Percentiles rank a stretch among this genome's conserved stretches.
Conservation (phyloP, 306 rosid species). For the Crataegus laevigata region DNA sequence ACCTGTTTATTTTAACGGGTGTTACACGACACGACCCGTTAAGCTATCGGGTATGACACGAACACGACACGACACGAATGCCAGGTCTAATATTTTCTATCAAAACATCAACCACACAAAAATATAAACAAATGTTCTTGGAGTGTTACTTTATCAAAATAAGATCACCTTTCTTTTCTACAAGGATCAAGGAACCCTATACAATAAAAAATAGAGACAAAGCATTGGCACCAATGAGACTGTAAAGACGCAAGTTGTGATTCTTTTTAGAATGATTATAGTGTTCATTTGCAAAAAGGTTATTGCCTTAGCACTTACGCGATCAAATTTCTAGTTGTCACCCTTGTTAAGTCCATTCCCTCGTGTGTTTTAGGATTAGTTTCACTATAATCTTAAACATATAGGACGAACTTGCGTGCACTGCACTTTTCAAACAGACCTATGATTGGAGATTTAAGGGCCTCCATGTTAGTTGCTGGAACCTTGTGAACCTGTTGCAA, state of each 20-base stretch:
- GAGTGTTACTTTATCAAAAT: neutral
- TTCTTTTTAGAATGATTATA: neutral
- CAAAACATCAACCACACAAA: conserved; percentile 23
- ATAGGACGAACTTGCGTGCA: conserved; percentile 86
- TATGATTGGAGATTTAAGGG: conserved; percentile 89
- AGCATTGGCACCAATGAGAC: neutral
- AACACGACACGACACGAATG: no score
- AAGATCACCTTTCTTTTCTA: neutral
- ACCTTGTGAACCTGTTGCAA: conserved; percentile 77
- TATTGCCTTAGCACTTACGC: conserved; percentile 43
- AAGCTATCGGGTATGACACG: no score
- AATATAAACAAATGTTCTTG: neutral
- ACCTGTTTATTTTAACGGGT: no score
- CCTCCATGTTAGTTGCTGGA: conserved; percentile 89
- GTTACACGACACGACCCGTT: no score
- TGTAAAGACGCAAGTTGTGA: neutral
- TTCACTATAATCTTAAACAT: conserved; percentile 72
- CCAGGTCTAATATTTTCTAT: conserved; percentile 89
- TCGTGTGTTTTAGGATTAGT: conserved; percentile 80
- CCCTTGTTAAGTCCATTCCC: conserved; percentile 84
- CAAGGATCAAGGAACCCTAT: neutral
- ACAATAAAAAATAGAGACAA: neutral
- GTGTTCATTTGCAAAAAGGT: neutral
- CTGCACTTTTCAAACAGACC: conserved; percentile 94
- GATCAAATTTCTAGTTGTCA: conserved; percentile 72